phyloP scores from a whole-genome alignment of 2,329 filamentous ascomycete genomes.

The Colletotrichum liaoningense region DNA sequence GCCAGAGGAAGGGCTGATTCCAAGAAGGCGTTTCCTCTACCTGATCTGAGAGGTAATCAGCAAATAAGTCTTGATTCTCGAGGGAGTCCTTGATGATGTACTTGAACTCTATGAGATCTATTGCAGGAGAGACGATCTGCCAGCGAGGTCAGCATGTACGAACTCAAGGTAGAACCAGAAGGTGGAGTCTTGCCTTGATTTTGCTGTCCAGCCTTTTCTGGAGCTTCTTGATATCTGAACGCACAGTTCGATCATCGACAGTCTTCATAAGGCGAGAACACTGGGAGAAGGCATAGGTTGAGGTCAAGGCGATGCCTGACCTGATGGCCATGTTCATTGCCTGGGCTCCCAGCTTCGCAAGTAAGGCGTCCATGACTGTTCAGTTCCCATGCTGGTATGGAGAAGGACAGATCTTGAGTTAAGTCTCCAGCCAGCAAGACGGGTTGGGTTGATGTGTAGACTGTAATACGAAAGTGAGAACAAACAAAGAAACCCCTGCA shows the following conservation, averaged over 20 bases:
- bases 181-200: conserved; percentile 72
- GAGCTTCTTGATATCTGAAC: conserved; percentile 75
- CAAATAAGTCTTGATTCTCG: neutral
- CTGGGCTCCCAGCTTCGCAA: conserved; percentile 69
- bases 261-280: conserved; percentile 82
- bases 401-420: neutral
- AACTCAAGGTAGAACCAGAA: neutral
- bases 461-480: neutral
- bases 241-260: conserved; percentile 76
- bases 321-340: conserved; percentile 93
- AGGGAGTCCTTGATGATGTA: conserved; percentile 48
- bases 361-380: conserved; percentile 75
- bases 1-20: conserved; percentile 88
- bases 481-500: neutral
- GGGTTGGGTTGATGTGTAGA: neutral
- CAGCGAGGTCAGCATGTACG: neutral
- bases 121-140: conserved; percentile 87
- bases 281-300: conserved; percentile 85
- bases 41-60: conserved; percentile 54
- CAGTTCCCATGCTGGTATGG: conserved; percentile 23
- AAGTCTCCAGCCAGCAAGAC: neutral
- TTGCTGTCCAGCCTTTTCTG: conserved; percentile 85
- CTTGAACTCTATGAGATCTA: conserved; percentile 94
- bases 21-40: conserved; percentile 68
- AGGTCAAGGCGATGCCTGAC: conserved; percentile 87